These are phyloP conservation scores for Trametes elegans DNA, from an alignment of 768 basidiomycete genomes.

Conservation along the genomic window DNA sequence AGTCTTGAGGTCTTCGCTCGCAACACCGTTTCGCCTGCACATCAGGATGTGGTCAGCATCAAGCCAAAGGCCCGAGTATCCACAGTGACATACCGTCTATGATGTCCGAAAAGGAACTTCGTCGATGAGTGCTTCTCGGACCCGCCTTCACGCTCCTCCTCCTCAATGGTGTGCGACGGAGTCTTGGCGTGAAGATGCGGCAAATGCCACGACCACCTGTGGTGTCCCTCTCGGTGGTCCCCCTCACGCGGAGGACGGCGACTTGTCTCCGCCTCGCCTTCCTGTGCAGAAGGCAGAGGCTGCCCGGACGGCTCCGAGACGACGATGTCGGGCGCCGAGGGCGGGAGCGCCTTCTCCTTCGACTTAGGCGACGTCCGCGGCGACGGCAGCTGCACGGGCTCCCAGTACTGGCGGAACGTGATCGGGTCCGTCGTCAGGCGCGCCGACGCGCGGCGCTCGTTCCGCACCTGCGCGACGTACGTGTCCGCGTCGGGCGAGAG, in stretches of 20 bases:
- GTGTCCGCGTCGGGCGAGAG: slow-evolving; percentile 34
- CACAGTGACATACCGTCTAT: slow-evolving; percentile 4
- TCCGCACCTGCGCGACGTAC: slow-evolving; percentile 26
- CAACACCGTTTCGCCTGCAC: not conserved
- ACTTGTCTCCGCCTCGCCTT: not conserved
- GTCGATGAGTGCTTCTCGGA: not conserved
- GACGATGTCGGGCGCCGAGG: not conserved
- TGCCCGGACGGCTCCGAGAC: not conserved
- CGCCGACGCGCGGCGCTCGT: slow-evolving; percentile 1
- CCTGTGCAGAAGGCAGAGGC: not conserved
- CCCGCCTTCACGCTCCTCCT: not conserved
- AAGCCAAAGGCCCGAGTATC: not conserved
- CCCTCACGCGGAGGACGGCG: too few relatives aligned
- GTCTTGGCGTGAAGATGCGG: not conserved
- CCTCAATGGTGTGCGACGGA: too few relatives aligned
- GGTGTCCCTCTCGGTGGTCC: not conserved
- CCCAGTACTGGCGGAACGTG: slow-evolving; percentile 4
- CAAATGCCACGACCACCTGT: slow-evolving; percentile 16
- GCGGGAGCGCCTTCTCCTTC: not conserved
- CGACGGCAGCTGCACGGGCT: not conserved
- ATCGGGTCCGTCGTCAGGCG: not conserved
- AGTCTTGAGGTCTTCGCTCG: slow-evolving; percentile 1
- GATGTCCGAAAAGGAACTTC: slow-evolving; percentile 6
- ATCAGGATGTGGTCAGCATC: not conserved
- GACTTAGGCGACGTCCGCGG: slow-evolving; percentile 5